Evolutionary conservation across 2,329 filamentous ascomycete species (phyloP).

Genomic region (Ophiostoma triangulosporum): DNA sequence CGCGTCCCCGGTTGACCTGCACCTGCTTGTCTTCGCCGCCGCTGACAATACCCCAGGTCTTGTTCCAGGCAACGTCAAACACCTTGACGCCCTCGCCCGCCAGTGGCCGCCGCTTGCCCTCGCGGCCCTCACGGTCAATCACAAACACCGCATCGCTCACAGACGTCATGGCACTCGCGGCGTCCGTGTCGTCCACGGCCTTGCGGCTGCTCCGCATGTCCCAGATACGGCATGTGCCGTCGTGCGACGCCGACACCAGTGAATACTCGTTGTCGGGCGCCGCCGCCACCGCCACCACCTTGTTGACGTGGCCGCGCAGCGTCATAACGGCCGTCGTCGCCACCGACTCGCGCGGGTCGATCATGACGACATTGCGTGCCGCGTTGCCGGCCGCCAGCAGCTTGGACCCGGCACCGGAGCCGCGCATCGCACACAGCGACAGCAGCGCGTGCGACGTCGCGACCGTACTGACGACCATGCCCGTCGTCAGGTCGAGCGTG

Average conservation of each 20-base stretch:
- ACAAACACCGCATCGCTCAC: conserved; percentile 62
- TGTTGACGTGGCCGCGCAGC: conserved; percentile 78
- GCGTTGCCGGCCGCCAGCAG: conserved; percentile 63
- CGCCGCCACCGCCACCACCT: conserved; percentile 37
- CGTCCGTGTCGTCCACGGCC: conserved; percentile 23
- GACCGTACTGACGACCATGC: conserved; percentile 63
- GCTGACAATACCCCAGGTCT: conserved; percentile 75
- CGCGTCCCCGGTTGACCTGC: conserved; percentile 69
- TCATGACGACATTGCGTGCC: conserved; percentile 77
- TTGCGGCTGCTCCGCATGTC: conserved; percentile 63
- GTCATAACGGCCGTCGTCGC: conserved; percentile 73
- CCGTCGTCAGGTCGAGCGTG: conserved; percentile 82
- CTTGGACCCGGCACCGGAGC: conserved; percentile 7
- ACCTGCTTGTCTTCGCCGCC: conserved; percentile 88
- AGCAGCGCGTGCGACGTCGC: conserved; percentile 75
- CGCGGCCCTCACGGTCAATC: conserved; percentile 56
- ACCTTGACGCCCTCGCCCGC: conserved; percentile 83
- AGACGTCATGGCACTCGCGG: conserved; percentile 25
- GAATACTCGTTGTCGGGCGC: conserved; percentile 58
- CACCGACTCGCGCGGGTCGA: conserved; percentile 74
- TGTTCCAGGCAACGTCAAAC: conserved; percentile 77
- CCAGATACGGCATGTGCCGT: conserved; percentile 89
- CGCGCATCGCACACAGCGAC: conserved; percentile 58
- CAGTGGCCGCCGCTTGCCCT: conserved; percentile 48
- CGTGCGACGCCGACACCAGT: conserved; percentile 81